These are phyloP conservation scores for Scenedesmus sp. DNA, from an alignment of 163 green algal species.

Conservation along the genomic window DNA sequence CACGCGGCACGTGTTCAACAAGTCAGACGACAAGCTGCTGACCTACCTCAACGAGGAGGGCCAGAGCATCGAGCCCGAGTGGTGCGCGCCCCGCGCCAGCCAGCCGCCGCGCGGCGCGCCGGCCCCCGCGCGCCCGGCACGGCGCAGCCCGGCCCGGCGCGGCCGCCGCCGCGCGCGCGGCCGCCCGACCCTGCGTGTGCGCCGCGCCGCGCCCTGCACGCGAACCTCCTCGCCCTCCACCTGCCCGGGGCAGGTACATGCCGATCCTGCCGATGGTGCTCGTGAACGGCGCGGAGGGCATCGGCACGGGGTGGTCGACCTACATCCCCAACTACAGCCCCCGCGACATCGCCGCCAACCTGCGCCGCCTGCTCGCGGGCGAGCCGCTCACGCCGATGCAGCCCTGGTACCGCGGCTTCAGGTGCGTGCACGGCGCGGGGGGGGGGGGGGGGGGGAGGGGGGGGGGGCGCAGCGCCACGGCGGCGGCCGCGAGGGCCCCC, in stretches of 20 bases:
- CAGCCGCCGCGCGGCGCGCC: not conserved
- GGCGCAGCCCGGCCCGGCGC: too few relatives aligned
- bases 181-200: too few relatives aligned
- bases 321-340: constrained; percentile 99
- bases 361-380: constrained; percentile 82
- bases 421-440: too few relatives aligned
- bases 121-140: too few relatives aligned
- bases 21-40: constrained; percentile 93
- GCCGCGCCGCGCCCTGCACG: too few relatives aligned
- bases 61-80: constrained; percentile 97
- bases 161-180: too few relatives aligned
- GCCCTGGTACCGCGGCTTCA: constrained; percentile 94
- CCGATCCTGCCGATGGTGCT: constrained; percentile 96
- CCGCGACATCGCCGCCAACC: constrained; percentile 91
- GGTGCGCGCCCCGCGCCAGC: constrained; percentile 59
- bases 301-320: constrained; percentile 98
- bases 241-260: constrained; percentile 83
- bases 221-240: not conserved
- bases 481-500: too few relatives aligned
- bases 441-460: too few relatives aligned
- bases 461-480: too few relatives aligned
- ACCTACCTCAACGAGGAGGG: constrained; percentile 97
- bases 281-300: constrained; percentile 98
- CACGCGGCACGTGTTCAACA: constrained; percentile 91
- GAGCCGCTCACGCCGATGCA: constrained; percentile 84